These are phyloP conservation scores for Stylonectria norvegica DNA, from an alignment of 2,329 filamentous ascomycete species.

Conservation along the genomic window DNA sequence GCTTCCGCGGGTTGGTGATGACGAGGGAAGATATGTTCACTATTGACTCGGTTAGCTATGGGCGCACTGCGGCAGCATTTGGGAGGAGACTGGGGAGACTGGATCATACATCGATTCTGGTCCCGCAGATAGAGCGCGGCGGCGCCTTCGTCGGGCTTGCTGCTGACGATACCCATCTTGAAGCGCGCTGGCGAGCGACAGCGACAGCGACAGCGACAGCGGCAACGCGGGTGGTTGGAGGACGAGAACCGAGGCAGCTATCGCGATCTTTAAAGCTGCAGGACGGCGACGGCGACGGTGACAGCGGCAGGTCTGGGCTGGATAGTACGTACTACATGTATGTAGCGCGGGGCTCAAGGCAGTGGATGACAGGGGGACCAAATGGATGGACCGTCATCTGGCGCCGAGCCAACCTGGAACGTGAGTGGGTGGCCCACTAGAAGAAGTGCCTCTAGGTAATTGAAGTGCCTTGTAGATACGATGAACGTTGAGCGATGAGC, in stretches of 20 bases:
- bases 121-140: constrained; percentile 84
- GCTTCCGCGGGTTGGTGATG: constrained; percentile 75
- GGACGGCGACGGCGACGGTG: constrained; percentile 17
- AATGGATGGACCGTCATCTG: constrained; percentile 21
- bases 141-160: constrained; percentile 79
- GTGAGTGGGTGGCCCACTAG: constrained; percentile 21
- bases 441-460: too few relatives aligned
- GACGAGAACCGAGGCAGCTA: constrained; percentile 21
- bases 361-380: constrained; percentile 27
- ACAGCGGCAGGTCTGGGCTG: constrained; percentile 21
- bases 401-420: constrained; percentile 29
- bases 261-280: constrained; percentile 24
- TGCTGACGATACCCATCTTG: constrained; percentile 89
- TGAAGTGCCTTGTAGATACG: too few relatives aligned
- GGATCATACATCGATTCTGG: constrained; percentile 77
- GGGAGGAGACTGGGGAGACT: constrained; percentile 9
- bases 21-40: constrained; percentile 83
- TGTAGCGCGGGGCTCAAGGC: constrained; percentile 30
- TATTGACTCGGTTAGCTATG: constrained; percentile 38
- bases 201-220: constrained; percentile 4
- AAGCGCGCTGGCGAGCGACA: constrained; percentile 17
- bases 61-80: neutral
- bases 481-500: too few relatives aligned
- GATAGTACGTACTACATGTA: constrained; percentile 23
- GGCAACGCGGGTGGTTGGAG: constrained; percentile 16